phyloP scores from a whole-genome alignment of 345 rosid genomes.

The Laguncularia racemosa region DNA sequence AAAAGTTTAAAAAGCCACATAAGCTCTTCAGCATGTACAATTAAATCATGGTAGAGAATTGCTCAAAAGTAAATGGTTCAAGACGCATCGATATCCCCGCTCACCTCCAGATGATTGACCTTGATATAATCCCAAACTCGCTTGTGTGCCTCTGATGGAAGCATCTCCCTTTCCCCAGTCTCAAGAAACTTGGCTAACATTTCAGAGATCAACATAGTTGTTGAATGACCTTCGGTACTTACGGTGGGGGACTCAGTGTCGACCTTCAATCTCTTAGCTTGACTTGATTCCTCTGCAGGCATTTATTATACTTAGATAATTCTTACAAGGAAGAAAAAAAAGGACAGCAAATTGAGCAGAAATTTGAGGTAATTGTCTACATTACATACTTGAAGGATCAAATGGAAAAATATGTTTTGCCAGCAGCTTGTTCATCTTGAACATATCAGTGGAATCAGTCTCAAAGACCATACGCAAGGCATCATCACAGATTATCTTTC shows the following conservation, averaged over 20 bases:
- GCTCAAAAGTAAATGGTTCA: background rate
- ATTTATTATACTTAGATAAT: constrained; percentile 5
- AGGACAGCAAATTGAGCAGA: background rate
- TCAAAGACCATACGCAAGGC: constrained; percentile 84
- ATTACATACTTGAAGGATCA: constrained; percentile 67
- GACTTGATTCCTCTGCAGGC: constrained; percentile 66
- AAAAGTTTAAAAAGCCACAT: constrained; percentile 7
- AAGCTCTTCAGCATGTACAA: background rate
- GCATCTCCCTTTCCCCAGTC: constrained; percentile 58
- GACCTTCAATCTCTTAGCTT: constrained; percentile 61
- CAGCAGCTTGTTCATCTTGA: constrained; percentile 93
- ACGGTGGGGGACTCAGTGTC: constrained; percentile 45
- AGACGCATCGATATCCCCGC: constrained; percentile 6
- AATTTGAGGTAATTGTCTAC: background rate
- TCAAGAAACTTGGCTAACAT: constrained; percentile 76
- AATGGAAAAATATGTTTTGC: constrained; percentile 85
- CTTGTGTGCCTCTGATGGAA: constrained; percentile 38
- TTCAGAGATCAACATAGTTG: constrained; percentile 56
- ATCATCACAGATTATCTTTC: constrained; percentile 94
- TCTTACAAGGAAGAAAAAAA: constrained; percentile 2
- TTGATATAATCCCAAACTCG: constrained; percentile 82
- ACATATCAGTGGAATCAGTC: constrained; percentile 98
- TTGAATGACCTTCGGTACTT: constrained; percentile 32
- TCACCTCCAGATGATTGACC: constrained; percentile 66
- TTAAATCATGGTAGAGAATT: background rate